Conservation (phyloP, 495 filamentous ascomycete species). For the Neurospora pannonica region DNA sequence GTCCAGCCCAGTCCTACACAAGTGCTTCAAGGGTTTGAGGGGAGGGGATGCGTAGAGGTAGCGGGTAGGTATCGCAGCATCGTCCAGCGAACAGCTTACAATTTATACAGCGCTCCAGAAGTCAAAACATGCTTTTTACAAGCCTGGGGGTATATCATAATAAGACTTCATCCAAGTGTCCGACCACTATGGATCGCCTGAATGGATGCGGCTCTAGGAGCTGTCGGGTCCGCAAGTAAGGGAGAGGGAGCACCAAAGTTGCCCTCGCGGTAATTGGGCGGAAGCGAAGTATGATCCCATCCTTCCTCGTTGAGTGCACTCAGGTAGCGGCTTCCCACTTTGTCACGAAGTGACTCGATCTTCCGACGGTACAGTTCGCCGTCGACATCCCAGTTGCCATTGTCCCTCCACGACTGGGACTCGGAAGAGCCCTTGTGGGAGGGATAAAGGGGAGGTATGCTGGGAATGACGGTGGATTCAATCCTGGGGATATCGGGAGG, state of each 20-base stretch:
- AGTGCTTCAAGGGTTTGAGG: background rate
- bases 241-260: slow-evolving; percentile 34
- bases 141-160: slow-evolving; percentile 16
- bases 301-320: slow-evolving; percentile 73
- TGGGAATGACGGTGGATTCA: slow-evolving; percentile 32
- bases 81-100: slow-evolving; percentile 10
- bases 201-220: slow-evolving; percentile 35
- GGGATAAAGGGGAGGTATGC: slow-evolving; percentile 32
- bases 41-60: slow-evolving; percentile 1
- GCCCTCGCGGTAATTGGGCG: slow-evolving; percentile 22
- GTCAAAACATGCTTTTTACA: slow-evolving; percentile 5
- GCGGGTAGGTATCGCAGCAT: slow-evolving; percentile 8
- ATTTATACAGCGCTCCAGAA: slow-evolving; percentile 2
- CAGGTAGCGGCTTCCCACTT: slow-evolving; percentile 77
- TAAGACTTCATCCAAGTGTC: slow-evolving; percentile 31
- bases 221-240: slow-evolving; percentile 31
- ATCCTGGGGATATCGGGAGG: slow-evolving; percentile 36
- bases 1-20: background rate
- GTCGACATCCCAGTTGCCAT: slow-evolving; percentile 54
- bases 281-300: slow-evolving; percentile 36
- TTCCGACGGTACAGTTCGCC: slow-evolving; percentile 77
- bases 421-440: slow-evolving; percentile 27
- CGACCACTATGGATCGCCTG: slow-evolving; percentile 43
- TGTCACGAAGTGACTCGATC: slow-evolving; percentile 72
- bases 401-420: slow-evolving; percentile 32